Conservation (phyloP, 23 red algal genomes). For the Gracilaria domingensis region DNA sequence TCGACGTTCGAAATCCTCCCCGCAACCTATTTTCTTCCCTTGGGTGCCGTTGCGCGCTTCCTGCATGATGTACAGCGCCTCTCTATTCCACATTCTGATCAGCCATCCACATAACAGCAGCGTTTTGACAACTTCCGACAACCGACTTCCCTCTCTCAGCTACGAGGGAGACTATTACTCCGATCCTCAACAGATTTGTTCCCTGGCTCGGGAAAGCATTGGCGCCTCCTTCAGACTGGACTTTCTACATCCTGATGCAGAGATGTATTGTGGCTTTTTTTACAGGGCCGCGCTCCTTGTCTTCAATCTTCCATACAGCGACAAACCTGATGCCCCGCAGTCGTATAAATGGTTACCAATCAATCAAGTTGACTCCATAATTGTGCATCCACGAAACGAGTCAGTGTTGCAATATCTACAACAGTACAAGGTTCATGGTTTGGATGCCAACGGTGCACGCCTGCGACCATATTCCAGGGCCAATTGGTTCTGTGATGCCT, state of each 20-base stretch:
- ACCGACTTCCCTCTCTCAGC: background rate
- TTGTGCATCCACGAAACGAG: background rate
- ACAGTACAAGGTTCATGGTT: slow-evolving; percentile 1
- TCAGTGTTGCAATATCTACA: background rate
- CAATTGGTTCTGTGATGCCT: background rate
- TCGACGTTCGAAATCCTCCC: background rate
- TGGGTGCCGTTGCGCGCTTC: background rate
- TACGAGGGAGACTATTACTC: slow-evolving; percentile 9
- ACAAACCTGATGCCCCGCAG: background rate
- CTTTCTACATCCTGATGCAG: slow-evolving; percentile 6
- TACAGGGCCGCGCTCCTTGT: slow-evolving; percentile 8
- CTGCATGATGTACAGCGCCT: background rate
- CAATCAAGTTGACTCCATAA: background rate
- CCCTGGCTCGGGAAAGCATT: background rate
- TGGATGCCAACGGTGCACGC: background rate
- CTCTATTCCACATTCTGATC: background rate
- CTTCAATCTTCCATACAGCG: background rate
- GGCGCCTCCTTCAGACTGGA: slow-evolving; percentile 2
- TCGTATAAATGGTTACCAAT: background rate
- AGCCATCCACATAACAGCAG: background rate
- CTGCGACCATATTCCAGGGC: background rate
- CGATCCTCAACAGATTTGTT: background rate
- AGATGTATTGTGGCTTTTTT: background rate
- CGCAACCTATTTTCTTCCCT: background rate
- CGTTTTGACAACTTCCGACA: background rate